Base-by-base conservation (phyloP, 345 rosid genomes). In the Moringa oleifera region DNA sequence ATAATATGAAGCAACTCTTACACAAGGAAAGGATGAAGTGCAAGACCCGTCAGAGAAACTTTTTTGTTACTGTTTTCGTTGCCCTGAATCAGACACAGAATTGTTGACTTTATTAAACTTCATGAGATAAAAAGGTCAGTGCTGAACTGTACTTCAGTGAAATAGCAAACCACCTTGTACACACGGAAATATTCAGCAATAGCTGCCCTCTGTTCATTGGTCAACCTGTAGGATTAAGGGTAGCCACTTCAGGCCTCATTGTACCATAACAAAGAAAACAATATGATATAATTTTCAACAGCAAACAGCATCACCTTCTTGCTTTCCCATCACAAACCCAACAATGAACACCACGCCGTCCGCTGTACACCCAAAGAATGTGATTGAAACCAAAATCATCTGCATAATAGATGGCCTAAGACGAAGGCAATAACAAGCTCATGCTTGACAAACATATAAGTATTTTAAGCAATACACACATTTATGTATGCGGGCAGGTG, bases 311-410 rank as follows among this genome's bases (percentile, higher is more conserved):
- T 66, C 65, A 90, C 98, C 96, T 84, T 73, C 97, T 85, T 51
- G 97, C 98, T 85, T 82, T 88, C 49, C 81, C 81, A 77, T 93
- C 97, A 77, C 94, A 93, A 75, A 88, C 96, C 99, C 97, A 93
- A 75, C 96, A 93, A 61, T 93, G 97, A 66, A 93, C 97, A 67
- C 98, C 97, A 75, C 95, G 95, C 0, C 98, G 86, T 11, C 98
- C 98, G 57, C 97, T 93, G 61, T 73, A 93, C 60, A 83, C 97
- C 97, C 98, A 93, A 57, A 93, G 96, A 36, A 91, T 81, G 68
- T 92, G 97, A 66, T 67, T 77, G 73, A 92, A 89, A 72, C 98
- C 96, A 83, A 89, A 89, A 70, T 87, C 98, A 78, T 84, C 98
- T 87, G 84, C 86, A 71, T 18, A 37, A 75, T 51, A n/a, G 50